Conservation (phyloP, 208 protist genomes). For the Wallacemonas sp. region DNA sequence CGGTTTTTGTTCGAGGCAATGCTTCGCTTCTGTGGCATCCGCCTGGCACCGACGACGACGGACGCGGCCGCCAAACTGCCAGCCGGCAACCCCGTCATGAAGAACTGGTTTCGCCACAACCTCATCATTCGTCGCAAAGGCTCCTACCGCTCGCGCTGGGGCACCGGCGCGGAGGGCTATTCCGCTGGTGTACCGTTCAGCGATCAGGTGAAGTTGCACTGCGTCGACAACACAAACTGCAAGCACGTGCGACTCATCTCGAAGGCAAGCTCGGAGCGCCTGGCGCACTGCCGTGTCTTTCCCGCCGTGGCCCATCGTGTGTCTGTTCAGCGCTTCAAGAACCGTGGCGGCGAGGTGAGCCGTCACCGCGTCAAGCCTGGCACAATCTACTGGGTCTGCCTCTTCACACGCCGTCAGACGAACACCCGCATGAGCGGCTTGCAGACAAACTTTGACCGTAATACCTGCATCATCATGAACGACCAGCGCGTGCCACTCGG, state of each 20-base stretch:
- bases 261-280: conserved; percentile 84
- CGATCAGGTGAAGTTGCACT: conserved; percentile 91
- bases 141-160: conserved; percentile 86
- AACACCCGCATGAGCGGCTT: conserved; percentile 89
- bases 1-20: conserved; percentile 9
- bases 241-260: conserved; percentile 91
- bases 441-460: conserved; percentile 91
- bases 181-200: conserved; percentile 79
- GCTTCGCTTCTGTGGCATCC: conserved; percentile 35
- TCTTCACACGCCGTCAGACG: conserved; percentile 85
- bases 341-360: conserved; percentile 61
- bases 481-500: conserved; percentile 89
- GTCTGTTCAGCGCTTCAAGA: conserved; percentile 88
- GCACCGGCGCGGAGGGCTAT: conserved; percentile 83
- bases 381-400: conserved; percentile 89
- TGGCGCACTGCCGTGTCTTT: conserved; percentile 88
- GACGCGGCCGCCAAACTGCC: conserved; percentile 88
- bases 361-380: conserved; percentile 85
- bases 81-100: conserved; percentile 79
- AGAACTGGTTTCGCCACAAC: conserved; percentile 86
- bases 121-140: conserved; percentile 86
- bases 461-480: conserved; percentile 93
- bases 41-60: conserved; percentile 61
- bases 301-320: conserved; percentile 88
- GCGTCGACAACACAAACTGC: conserved; percentile 93